Evolutionary conservation across 805 yeast genomes (phyloP), one percentile per base, ranked within the genome.

Genomic region (Saturnispora quitensis): DNA sequence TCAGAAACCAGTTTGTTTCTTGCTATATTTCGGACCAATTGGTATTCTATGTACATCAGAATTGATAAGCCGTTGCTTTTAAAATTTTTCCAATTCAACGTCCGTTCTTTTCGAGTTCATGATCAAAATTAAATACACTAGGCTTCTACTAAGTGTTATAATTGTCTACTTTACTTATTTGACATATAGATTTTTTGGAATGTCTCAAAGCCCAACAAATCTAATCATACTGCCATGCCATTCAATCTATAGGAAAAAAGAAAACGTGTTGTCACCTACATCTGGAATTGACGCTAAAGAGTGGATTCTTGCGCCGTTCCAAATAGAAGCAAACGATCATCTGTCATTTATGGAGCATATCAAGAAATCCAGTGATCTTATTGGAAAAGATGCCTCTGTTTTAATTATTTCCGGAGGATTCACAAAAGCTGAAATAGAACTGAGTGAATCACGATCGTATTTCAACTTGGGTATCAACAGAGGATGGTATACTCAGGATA

Each of bases 291-390:
- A 55, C 3, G 64, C 72, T 10, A 64, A 63, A 1, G 87, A 85
- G 56, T 88, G 95, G 96, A 58, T 59, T 20, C 62, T 87, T 48
- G 89, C 79, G 10, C 67, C 79, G 0, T 86, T 86, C 58, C 95
- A 87, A 63, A 51, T 68, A 5, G 85, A 81, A 54, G 87, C 89
- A 0, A 63, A 78, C 15, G 93, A 88, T 58, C 89, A 86, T 58
- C 58, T 78, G 3, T 71, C 81, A 22, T 86, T 86, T 64, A 72
- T 78, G 15, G 73, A 80, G 42, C 95, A 87, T 62, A 75, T 86
- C 2, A 60, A 68, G 35, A 58, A 56, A 18, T 77, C 83, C 1
- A 51, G 82, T 10, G 61, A 65, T 1, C 56, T 65, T 17, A 54
- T 80, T 7, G 48, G 64, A 13, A 68, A 55, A 44, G 51, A 42